Evolutionary conservation across 2,329 filamentous ascomycete species (phyloP), one percentile per base, ranked within the genome.

Genomic region (Aspergillus aculeatus): DNA sequence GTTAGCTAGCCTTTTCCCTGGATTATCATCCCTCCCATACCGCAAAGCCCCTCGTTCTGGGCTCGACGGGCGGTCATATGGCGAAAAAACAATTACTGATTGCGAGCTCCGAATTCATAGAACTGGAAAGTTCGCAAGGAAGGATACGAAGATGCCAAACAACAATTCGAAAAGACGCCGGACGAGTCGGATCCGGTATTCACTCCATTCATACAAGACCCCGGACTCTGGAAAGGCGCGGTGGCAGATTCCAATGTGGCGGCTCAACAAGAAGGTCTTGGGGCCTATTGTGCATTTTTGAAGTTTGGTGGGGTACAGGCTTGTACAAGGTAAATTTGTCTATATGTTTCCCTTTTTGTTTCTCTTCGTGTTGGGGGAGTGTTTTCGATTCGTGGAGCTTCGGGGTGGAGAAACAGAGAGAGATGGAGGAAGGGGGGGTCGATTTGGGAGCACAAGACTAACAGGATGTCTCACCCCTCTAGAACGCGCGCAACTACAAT

Each of bases 71-170:
- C 26, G 26, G 9, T 9, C 26, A 9, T 29, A 1, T 44, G 38
- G 38, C 38, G 38, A 19, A 6, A 29, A 9, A 1, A 9, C 2
- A 5, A 16, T 74, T 65, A 73, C 62, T 56, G 49, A 66, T 62
- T 44, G 5, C 38, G 29, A 44, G 14, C 56, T 52, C 23, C 56
- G 56, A 16, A 16, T 41, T 47, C 23, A 32, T 69, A 90, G 89
- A 86, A 90, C 71, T 99, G 95, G 95, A 99, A 99, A 84, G 93
- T 96, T 47, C 86, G 95, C 71, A 99, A 99, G 80, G 87, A 87
- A 72, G 95, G 88, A 56, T 99, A 98, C 74, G 95, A 99, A 82
- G 92, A 95, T 67, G 93, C 92, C 21, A 86, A 89, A 47, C 93
- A 95, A 76, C 86, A 89, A 67, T 98, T 99, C 75, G 89, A 92